These are phyloP conservation scores for Cladophialophora bantiana DNA, from an alignment of 2,329 filamentous ascomycete genomes.

Conservation along the genomic window DNA sequence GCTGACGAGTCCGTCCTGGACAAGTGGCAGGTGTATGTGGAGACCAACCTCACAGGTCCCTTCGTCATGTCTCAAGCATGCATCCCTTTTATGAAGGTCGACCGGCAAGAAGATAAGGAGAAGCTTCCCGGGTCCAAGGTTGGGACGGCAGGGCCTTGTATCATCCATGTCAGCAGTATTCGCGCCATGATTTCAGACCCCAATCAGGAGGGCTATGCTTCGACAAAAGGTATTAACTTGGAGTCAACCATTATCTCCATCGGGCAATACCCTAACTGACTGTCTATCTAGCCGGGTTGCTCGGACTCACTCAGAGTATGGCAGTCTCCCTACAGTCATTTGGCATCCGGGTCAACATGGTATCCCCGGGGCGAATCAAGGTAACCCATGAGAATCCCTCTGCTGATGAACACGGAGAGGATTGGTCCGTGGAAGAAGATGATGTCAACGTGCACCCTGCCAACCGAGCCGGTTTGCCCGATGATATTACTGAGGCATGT, in stretches of 20 bases:
- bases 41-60: constrained; percentile 57
- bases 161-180: constrained; percentile 57
- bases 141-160: constrained; percentile 50
- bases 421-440: constrained; percentile 50
- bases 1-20: constrained; percentile 52
- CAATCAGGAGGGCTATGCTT: constrained; percentile 59
- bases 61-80: constrained; percentile 57
- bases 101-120: constrained; percentile 26
- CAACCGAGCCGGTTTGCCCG: constrained; percentile 55
- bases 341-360: constrained; percentile 50
- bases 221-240: constrained; percentile 43
- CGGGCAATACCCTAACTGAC: background rate
- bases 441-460: constrained; percentile 53
- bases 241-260: background rate
- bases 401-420: constrained; percentile 52
- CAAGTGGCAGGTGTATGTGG: constrained; percentile 56
- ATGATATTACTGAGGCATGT: constrained; percentile 55
- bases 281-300: constrained; percentile 41
- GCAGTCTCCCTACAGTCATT: constrained; percentile 45
- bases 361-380: constrained; percentile 57
- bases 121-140: constrained; percentile 36
- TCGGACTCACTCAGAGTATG: constrained; percentile 50
- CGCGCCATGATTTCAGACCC: constrained; percentile 55
- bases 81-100: constrained; percentile 56
- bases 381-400: constrained; percentile 56